These are phyloP conservation scores for Globisporangium camurandrum DNA, from an alignment of 352 stramenopile genomes.

Conservation along the genomic window DNA sequence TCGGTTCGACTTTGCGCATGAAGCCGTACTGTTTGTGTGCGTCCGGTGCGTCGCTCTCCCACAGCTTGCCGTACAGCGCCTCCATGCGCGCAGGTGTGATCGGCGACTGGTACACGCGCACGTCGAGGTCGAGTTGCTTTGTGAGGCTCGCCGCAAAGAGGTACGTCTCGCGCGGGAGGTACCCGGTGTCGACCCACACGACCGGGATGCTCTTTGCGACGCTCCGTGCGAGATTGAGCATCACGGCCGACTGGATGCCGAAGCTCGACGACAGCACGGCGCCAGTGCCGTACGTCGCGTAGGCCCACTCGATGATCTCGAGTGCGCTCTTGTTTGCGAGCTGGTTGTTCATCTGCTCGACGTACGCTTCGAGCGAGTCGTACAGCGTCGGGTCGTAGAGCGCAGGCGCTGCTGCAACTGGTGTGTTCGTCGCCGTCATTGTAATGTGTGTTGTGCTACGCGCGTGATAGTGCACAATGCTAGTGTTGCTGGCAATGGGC, in stretches of 20 bases:
- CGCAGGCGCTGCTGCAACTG: background rate
- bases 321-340: slow-evolving; percentile 38
- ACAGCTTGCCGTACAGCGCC: slow-evolving; percentile 80
- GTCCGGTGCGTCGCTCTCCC: slow-evolving; percentile 58
- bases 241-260: slow-evolving; percentile 79
- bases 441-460: background rate
- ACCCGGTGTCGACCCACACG: slow-evolving; percentile 82
- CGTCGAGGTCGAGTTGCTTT: slow-evolving; percentile 57
- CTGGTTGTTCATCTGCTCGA: slow-evolving; percentile 53
- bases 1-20: slow-evolving; percentile 83
- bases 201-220: slow-evolving; percentile 55
- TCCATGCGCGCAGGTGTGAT: slow-evolving; percentile 78
- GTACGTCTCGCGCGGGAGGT: slow-evolving; percentile 80
- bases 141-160: slow-evolving; percentile 61
- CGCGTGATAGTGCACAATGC: background rate
- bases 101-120: slow-evolving; percentile 70
- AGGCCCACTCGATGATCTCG: slow-evolving; percentile 67
- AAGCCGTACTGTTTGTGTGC: slow-evolving; percentile 74
- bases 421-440: background rate
- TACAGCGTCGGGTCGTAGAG: slow-evolving; percentile 32
- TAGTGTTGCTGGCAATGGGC: too few species aligned
- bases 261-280: slow-evolving; percentile 81
- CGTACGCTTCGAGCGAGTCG: slow-evolving; percentile 55
- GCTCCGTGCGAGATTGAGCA: slow-evolving; percentile 65
- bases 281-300: slow-evolving; percentile 56